Conservation (phyloP, 495 filamentous ascomycete genomes). For the Cenococcum geophilum region DNA sequence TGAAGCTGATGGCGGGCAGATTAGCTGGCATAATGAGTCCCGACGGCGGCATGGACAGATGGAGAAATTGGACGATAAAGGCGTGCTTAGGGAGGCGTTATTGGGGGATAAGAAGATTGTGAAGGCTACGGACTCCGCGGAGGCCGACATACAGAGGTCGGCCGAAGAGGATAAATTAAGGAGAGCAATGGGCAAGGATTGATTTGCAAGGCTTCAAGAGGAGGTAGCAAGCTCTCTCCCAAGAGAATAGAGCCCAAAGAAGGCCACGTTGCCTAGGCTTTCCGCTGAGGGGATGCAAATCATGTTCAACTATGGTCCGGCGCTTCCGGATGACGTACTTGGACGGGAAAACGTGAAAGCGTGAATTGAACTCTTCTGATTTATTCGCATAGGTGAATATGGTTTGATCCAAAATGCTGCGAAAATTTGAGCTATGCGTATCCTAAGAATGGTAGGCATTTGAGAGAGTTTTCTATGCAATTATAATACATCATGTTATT, state of each 20-base stretch:
- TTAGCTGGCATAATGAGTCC: conserved; percentile 37
- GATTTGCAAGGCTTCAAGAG: conserved; percentile 1
- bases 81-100: conserved; percentile 28
- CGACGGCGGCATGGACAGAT: conserved; percentile 34
- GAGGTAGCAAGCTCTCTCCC: background rate
- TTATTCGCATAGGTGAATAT: too few relatives aligned
- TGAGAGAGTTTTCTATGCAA: background rate
- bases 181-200: conserved; percentile 22
- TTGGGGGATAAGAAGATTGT: conserved; percentile 13
- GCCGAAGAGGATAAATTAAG: conserved; percentile 20
- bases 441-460: background rate
- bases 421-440: background rate
- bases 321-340: too few relatives aligned
- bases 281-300: too few relatives aligned
- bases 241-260: background rate
- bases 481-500: too few relatives aligned
- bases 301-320: too few relatives aligned
- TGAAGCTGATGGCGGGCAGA: conserved; percentile 38
- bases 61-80: conserved; percentile 31
- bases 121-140: background rate
- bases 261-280: background rate
- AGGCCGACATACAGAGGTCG: conserved; percentile 3
- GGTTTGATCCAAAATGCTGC: too few relatives aligned
- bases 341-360: too few relatives aligned
- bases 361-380: too few relatives aligned